A percentile compares a stretch with the other conserved stretches of the same genome.
These are phyloP conservation scores for Amphibolis antarctica DNA, from an alignment of 106 monocot species.

Conservation along the genomic window DNA sequence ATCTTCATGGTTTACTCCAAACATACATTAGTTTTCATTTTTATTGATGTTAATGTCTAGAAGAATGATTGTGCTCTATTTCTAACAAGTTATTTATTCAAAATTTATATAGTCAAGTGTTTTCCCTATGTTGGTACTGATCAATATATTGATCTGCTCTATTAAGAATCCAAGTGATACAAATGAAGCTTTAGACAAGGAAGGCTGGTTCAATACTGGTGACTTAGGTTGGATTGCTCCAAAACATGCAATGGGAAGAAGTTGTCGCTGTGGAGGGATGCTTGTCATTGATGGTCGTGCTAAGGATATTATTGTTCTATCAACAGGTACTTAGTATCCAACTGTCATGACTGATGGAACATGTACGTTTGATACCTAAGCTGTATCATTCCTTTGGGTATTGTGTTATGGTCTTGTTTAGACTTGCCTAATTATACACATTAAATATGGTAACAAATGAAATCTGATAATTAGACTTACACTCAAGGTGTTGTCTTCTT, in stretches of 20 bases:
- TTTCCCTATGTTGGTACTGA: constrained; percentile 1
- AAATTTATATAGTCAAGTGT: neutral
- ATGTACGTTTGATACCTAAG: neutral
- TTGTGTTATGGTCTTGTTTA: no score
- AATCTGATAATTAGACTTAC: no score
- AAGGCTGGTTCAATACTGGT: constrained; percentile 88
- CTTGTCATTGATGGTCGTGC: constrained; percentile 91
- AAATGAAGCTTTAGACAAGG: constrained; percentile 48
- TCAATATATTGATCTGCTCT: neutral
- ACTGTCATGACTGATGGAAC: no score
- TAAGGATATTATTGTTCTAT: constrained; percentile 91
- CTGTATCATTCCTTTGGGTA: no score
- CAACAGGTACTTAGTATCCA: constrained; percentile 55
- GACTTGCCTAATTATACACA: no score
- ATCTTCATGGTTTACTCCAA: no score
- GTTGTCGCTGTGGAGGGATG: constrained; percentile 71
- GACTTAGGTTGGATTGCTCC: constrained; percentile 94
- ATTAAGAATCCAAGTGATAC: constrained; percentile 64
- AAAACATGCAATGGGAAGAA: constrained; percentile 32
- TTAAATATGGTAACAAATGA: no score
- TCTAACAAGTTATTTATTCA: neutral
- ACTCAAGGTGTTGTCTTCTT: no score
- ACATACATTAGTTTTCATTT: no score
- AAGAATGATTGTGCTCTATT: no score
- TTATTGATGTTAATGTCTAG: no score